A percentile compares a stretch with the other conserved stretches of the same genome.
phyloP scores from a whole-genome alignment of 495 filamentous ascomycete genomes.

The Rusavskia elegans region DNA sequence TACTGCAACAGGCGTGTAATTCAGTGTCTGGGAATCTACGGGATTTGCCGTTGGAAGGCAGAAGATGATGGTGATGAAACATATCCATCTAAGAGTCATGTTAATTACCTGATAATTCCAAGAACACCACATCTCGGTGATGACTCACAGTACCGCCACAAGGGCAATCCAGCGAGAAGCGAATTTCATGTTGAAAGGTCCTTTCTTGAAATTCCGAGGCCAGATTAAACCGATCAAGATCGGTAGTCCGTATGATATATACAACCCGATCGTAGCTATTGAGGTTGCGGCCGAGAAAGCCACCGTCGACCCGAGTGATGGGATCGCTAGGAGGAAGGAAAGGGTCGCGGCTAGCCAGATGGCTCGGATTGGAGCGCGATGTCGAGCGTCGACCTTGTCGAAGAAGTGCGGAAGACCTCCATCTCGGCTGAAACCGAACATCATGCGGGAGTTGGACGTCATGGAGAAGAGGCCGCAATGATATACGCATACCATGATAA shows the following conservation, averaged over 20 bases:
- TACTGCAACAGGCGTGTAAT: slow-evolving; percentile 50
- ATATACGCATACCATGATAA: slow-evolving; percentile 47
- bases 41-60: slow-evolving; percentile 47
- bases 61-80: slow-evolving; percentile 44
- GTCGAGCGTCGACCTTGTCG: slow-evolving; percentile 27
- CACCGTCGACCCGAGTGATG: slow-evolving; percentile 41
- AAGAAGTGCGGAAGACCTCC: slow-evolving; percentile 26
- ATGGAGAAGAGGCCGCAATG: slow-evolving; percentile 43
- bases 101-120: neutral
- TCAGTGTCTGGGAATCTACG: slow-evolving; percentile 39
- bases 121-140: neutral
- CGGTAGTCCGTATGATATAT: slow-evolving; percentile 47
- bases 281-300: slow-evolving; percentile 46
- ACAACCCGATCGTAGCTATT: slow-evolving; percentile 49
- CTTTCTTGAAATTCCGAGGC: slow-evolving; percentile 25
- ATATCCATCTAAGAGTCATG: slow-evolving; percentile 7
- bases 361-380: slow-evolving; percentile 36
- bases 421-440: slow-evolving; percentile 44
- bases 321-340: slow-evolving; percentile 41
- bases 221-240: slow-evolving; percentile 42
- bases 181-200: slow-evolving; percentile 40
- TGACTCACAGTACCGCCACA: slow-evolving; percentile 22
- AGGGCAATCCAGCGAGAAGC: slow-evolving; percentile 37
- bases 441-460: slow-evolving; percentile 47
- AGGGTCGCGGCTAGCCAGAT: slow-evolving; percentile 40